phyloP scores from a whole-genome alignment of 176 grass and related monocot genomes.

The Zoysia pacifica region DNA sequence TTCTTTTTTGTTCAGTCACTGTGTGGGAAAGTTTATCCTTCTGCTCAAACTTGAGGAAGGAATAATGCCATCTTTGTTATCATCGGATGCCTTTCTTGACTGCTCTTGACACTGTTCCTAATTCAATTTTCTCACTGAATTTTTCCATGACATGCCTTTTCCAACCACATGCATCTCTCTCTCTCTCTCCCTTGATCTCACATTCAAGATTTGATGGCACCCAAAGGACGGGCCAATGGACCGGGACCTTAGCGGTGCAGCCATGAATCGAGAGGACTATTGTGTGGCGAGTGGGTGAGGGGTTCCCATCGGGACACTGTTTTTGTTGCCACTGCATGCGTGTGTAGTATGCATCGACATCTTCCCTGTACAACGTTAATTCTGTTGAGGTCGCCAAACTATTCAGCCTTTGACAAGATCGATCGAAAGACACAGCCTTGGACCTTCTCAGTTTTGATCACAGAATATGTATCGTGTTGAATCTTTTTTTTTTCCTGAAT shows the following conservation, averaged over 20 bases:
- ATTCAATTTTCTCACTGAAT: slow-evolving; percentile 37
- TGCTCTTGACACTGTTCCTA: slow-evolving; percentile 48
- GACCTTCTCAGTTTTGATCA: background rate
- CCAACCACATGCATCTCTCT: slow-evolving; percentile 54
- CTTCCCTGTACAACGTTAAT: slow-evolving; percentile 41
- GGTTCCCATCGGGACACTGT: slow-evolving; percentile 59
- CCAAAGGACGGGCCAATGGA: slow-evolving; percentile 33
- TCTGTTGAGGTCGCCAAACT: slow-evolving; percentile 5
- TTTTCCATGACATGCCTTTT: slow-evolving; percentile 69
- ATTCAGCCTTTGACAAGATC: slow-evolving; percentile 34
- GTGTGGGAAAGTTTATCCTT: slow-evolving; percentile 3
- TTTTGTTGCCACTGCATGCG: slow-evolving; percentile 51
- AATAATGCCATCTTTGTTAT: slow-evolving; percentile 42
- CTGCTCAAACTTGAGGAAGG: slow-evolving; percentile 30
- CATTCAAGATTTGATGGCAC: slow-evolving; percentile 50
- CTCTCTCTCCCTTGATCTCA: slow-evolving; percentile 26
- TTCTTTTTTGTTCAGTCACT: slow-evolving; percentile 5
- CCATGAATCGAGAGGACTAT: slow-evolving; percentile 30
- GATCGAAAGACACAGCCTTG: background rate
- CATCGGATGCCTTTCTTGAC: slow-evolving; percentile 60
- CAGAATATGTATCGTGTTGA: background rate
- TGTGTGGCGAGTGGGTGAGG: slow-evolving; percentile 54
- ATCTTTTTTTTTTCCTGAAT: background rate
- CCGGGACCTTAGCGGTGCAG: background rate
- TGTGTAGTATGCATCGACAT: slow-evolving; percentile 22